Base-by-base conservation (phyloP, 176 grass and related monocot genomes). In the Metroxylon sagu region DNA sequence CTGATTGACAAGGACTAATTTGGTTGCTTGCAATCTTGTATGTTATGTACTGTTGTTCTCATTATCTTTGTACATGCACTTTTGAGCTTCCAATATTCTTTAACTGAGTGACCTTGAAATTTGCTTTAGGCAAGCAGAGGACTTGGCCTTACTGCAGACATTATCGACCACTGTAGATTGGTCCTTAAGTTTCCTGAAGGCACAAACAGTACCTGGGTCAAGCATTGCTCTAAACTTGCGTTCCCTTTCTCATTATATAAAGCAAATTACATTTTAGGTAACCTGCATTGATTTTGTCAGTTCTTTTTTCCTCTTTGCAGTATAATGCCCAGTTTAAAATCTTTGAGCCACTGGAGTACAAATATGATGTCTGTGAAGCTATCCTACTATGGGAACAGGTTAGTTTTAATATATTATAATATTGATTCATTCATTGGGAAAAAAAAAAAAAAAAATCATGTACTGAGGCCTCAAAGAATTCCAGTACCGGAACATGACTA, bases 371-470 rank as follows among this genome's bases (percentile, higher is more conserved):
- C 58, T 97, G 93, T 5, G 75, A 97, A 74, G 66, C 80, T 54
- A 72, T 97, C 66, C 76, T 97, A 71, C 50, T 97, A 28, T 97
- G 93, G 93, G 93, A 97, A 73, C 83, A 97, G 78, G 93, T 97
- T 25, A 79, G 64, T 62, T 70, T 75, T 62, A 15, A 35, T 62
- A 61, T 54, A 29, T 53, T 67, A 68, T 51, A 14, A 39, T 68
- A 26, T 52, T 71, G 72, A 26, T 62, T 21, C 53, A 15, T 14
- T 7, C 74, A 48, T 66, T 56, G 35, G 21, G 21, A 1, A 1
- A 23, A 1, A 14, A 43, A 43, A 1, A 1, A 23, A 1, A 14
- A 43, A 43, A 14, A 12, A 48, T 17, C 25, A 26, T 14, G 4
- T 80, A 56, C 12, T 85, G 49, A 85, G 57, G 55, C 25, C 60